Conservation (phyloP, 306 rosid species). For the Astragalus glycyphyllos region DNA sequence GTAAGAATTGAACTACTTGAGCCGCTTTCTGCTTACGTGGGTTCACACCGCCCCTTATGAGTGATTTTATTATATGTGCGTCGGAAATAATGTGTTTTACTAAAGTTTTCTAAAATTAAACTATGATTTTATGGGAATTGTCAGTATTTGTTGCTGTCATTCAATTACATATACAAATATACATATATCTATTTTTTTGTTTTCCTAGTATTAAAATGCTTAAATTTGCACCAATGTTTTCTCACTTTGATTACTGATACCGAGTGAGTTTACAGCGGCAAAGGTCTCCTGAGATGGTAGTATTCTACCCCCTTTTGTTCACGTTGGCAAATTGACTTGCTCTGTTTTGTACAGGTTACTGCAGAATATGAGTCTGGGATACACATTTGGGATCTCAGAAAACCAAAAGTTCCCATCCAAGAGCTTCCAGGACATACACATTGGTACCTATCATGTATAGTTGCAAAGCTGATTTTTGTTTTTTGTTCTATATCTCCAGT, state of each 20-base stretch:
- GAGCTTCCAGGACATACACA: slow-evolving; percentile 97
- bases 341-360: slow-evolving; percentile 66
- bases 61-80: neutral
- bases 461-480: slow-evolving; percentile 40
- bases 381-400: slow-evolving; percentile 92
- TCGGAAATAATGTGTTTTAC: neutral
- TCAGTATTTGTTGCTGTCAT: slow-evolving; percentile 10
- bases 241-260: neutral
- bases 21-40: slow-evolving; percentile 13
- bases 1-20: slow-evolving; percentile 58
- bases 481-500: slow-evolving; percentile 22
- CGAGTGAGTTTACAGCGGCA: neutral
- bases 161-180: slow-evolving; percentile 14
- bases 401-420: slow-evolving; percentile 72
- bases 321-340: slow-evolving; percentile 37
- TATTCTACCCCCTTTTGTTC: slow-evolving; percentile 8
- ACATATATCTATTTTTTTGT: slow-evolving; percentile 20
- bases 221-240: slow-evolving; percentile 26
- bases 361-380: slow-evolving; percentile 92
- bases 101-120: slow-evolving; percentile 30
- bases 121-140: slow-evolving; percentile 8
- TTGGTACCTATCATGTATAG: slow-evolving; percentile 61
- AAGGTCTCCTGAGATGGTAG: slow-evolving; percentile 21
- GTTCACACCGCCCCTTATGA: slow-evolving; percentile 19
- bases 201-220: slow-evolving; percentile 27